phyloP scores from a whole-genome alignment of 129 eudicot genomes.

The Solidago caesia region DNA sequence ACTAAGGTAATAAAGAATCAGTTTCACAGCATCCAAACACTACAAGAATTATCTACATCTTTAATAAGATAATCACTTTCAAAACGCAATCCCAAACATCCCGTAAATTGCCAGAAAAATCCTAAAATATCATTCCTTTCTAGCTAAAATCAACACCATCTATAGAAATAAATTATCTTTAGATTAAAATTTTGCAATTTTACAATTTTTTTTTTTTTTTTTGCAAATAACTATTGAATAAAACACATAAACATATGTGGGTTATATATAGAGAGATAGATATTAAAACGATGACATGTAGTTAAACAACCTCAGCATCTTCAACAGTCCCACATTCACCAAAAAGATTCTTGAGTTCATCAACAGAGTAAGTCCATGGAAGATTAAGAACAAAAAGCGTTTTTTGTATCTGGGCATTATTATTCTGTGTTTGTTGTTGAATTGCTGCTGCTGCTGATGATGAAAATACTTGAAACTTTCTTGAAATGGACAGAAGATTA shows the following conservation, averaged over 20 bases:
- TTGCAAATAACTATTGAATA: not conserved
- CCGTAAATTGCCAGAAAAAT: not conserved
- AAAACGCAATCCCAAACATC: not conserved
- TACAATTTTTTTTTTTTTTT: too few relatives aligned
- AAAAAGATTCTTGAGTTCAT: slow-evolving; percentile 63
- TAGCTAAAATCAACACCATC: slow-evolving; percentile 13
- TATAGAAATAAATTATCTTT: not conserved
- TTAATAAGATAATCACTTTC: too few relatives aligned
- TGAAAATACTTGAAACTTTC: slow-evolving; percentile 27
- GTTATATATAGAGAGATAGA: not conserved
- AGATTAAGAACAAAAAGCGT: slow-evolving; percentile 79
- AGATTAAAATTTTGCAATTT: not conserved
- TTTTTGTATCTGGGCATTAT: slow-evolving; percentile 28
- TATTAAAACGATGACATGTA: not conserved
- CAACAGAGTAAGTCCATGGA: slow-evolving; percentile 74
- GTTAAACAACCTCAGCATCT: slow-evolving; percentile 56
- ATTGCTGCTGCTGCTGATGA: slow-evolving; percentile 34
- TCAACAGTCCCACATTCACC: slow-evolving; percentile 74
- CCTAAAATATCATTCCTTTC: not conserved
- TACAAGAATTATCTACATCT: too few relatives aligned
- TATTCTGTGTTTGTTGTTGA: slow-evolving; percentile 24
- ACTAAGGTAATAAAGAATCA: too few relatives aligned
- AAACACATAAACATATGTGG: not conserved
- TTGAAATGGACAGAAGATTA: slow-evolving; percentile 26
- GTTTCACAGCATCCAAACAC: too few relatives aligned